A percentile compares a stretch with the other conserved stretches of the same genome.
Conservation (phyloP, 306 rosid species). For the Lathyrus oleraceus region DNA sequence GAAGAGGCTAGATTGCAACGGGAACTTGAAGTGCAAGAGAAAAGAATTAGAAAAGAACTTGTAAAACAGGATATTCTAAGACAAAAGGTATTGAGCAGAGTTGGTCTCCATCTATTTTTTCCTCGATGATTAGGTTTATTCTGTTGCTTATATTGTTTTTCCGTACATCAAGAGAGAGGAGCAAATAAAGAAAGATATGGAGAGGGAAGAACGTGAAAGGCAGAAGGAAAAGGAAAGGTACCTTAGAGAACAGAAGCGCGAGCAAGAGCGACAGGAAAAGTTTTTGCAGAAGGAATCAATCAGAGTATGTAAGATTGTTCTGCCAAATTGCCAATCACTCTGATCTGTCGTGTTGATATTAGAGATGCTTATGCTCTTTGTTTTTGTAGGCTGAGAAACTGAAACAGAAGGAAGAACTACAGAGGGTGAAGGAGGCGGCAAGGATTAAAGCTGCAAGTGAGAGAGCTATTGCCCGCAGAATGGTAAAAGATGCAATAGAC, state of each 20-base stretch:
- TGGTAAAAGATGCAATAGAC: constrained; percentile 69
- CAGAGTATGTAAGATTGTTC: constrained; percentile 53
- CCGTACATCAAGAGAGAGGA: constrained; percentile 63
- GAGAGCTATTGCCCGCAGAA: constrained; percentile 69
- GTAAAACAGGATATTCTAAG: constrained; percentile 76
- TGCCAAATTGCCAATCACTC: constrained; percentile 8
- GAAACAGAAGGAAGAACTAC: constrained; percentile 72
- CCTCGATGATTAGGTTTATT: constrained; percentile 19
- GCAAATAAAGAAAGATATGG: constrained; percentile 68
- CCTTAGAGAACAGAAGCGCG: constrained; percentile 76
- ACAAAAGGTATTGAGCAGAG: constrained; percentile 55
- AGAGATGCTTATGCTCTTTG: constrained; percentile 26
- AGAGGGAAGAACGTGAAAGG: constrained; percentile 74
- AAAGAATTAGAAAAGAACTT: constrained; percentile 66
- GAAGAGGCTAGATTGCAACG: constrained; percentile 67
- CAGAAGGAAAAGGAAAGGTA: constrained; percentile 72
- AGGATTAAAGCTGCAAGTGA: constrained; percentile 73
- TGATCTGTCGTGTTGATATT: constrained; percentile 24
- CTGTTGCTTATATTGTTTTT: constrained; percentile 32
- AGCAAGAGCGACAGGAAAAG: constrained; percentile 64
- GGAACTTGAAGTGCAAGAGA: constrained; percentile 80
- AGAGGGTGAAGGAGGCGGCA: constrained; percentile 68
- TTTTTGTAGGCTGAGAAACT: constrained; percentile 61
- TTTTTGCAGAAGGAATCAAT: constrained; percentile 70
- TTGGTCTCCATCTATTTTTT: not conserved